These are phyloP conservation scores for Hyparrhenia diplandra DNA, from an alignment of 176 grass and related monocot genomes.

Conservation along the genomic window DNA sequence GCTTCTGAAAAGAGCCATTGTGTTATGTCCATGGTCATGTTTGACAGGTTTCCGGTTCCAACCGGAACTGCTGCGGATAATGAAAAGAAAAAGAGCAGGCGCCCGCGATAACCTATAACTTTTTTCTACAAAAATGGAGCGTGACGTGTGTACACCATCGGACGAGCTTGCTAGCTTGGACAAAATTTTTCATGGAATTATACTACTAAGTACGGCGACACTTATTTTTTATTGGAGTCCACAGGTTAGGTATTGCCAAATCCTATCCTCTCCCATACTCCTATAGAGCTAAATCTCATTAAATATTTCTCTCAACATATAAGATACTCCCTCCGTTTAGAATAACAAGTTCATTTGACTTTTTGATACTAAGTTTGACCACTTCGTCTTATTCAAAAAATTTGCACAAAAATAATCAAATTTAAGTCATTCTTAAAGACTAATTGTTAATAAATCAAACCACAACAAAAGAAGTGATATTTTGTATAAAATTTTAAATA, in stretches of 20 bases:
- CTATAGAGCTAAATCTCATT: no score
- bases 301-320: no score
- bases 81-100: not conserved
- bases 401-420: no score
- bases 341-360: no score
- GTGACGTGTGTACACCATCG: not conserved
- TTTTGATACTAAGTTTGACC: no score
- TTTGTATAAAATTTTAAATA: no score
- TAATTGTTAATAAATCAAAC: no score
- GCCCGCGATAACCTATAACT: not conserved
- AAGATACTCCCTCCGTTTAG: no score
- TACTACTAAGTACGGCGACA: not conserved
- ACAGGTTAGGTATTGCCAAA: not conserved
- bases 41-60: not conserved
- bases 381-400: no score
- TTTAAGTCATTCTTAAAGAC: no score
- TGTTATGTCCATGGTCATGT: not conserved
- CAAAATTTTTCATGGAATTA: slow-evolving; percentile 4
- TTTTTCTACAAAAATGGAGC: not conserved
- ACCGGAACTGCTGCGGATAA: not conserved
- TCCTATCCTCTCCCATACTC: no score
- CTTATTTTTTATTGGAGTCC: not conserved
- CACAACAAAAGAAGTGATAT: no score
- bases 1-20: slow-evolving; percentile 12
- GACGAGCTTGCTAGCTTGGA: not conserved